Base-by-base conservation (phyloP, 345 rosid genomes). In the Eutrema heterophyllum region DNA sequence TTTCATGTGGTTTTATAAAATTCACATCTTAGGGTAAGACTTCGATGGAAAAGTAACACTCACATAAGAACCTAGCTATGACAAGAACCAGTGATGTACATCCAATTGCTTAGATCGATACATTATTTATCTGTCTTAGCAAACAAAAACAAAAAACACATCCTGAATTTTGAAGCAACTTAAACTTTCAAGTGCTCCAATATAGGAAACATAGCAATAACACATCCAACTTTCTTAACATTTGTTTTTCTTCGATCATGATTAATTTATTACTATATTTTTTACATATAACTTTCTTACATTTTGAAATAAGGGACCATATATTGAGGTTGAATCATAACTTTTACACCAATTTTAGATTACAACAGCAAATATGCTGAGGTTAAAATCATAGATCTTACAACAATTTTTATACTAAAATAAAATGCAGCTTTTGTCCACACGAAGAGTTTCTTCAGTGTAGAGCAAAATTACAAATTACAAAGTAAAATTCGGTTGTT, bases 11-110 rank as follows among this genome's bases (percentile, higher is more conserved):
- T 43, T 69, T 14, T 55, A 30, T 6, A 36, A 62, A 33, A 36
- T 26, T 64, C 70, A 69, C 64, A 76, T 77, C 71, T 67, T 52
- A 33, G n/a, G 68, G 64, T 75, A 68, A 60, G 50, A 15, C 39
- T 49, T 67, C 59, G 64, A 75, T 35, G 44, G 13, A 61, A 44
- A 59, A 58, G 63, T 67, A 44, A 45, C 41, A 51, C 40, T 50
- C 74, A 44, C 70, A 53, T 53, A 45, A 75, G 56, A 60, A 51
- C 73, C 24, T 21, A 33, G 24, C 24, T 21, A 21, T 60, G 63
- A 60, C 54, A 67, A 59, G 48, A 67, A 59, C 45, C 45, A 21
- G 10, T 18, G 61, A 14, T 21, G 39, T 72, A 21, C 21, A 18
- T 51, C 24, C 53, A 39, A 9, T 24, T 33, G 29, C 8, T 62